Base-by-base conservation (phyloP, 1,139 yeast genomes). In the Keqinozyma sinolaborantium region DNA sequence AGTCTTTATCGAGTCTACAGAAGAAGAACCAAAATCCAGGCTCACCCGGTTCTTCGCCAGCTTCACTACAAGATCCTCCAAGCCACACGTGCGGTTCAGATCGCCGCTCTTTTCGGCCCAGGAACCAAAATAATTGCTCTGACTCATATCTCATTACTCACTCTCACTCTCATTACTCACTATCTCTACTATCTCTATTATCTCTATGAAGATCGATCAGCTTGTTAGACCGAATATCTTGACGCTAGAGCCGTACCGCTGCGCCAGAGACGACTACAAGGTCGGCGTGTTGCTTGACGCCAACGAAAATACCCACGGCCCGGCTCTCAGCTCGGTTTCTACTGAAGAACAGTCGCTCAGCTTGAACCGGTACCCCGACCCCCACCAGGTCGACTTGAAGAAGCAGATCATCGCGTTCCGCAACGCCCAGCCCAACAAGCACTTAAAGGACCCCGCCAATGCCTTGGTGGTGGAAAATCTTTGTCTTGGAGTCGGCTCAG, bases 401-500 rank as follows among this genome's bases (percentile, higher is more conserved):
- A 63, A 73, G 41, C 79, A 80, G 42, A 67, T 92, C 30, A 78
- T 84, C 30, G 65, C 75, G 25, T 82, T 83, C 51, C 73, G 99
- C 45, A 87, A 85, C 51, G 41, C 52, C 2, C 73, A 65, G 40
- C 73, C 65, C 14, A 62, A 53, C 25, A 34, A 38, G 8, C 33
- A 35, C 25, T 42, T 41, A 28, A 49, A 52, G 23, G 42, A 49
- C 19, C 33, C 37, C 0, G 38, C 38, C 4, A 36, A 45, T 8
- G 55, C 59, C 4, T 53, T 90, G 39, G 60, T 63, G 0, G 73
- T 84, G 0, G 83, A 70, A 8, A 94, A 94, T 57, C 51, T 94
- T 32, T 88, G 95, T 53, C 70, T 92, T 26, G 98, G 98, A 21
- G 98, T 92, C 11, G 99, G 99, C 1, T 87, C 97, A 1, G 99